Base-by-base conservation (phyloP, 2,329 filamentous ascomycete genomes). In the Aspergillus carbonarius region DNA sequence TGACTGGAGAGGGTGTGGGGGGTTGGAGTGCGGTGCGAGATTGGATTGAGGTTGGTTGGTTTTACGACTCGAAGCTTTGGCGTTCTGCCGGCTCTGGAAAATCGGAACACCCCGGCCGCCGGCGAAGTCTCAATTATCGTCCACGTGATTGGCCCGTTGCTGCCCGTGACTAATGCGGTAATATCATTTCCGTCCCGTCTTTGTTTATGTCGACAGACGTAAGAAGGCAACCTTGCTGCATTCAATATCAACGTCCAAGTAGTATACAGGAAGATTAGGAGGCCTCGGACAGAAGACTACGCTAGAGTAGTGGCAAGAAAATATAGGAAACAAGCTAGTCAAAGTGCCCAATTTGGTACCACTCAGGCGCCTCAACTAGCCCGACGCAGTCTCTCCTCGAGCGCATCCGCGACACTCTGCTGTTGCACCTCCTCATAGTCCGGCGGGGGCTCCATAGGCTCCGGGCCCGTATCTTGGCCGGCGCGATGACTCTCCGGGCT, bases 391-490 rank as follows among this genome's bases (percentile, higher is more conserved):
- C 83, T 81, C 62, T 83, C 81, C 70, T 93, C 90, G 44, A 91
- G 81, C 65, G 90, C 90, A 61, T 89, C 84, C 47, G 88, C 88
- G 64, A 93, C 82, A 60, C 89, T 90, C 66, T 91, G 86, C 71
- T 92, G 87, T 75, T 97, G 93, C 27, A 91, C 90, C 74, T 96
- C 92, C 69, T 97, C 92, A 71, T 98, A 98, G 35, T 87, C 90
- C 51, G 93, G 93, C 49, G 93, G 93, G 5, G 93, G 92, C 71
- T 95, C 93, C 46, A 76, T 87, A 69, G 78, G 77, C 58, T 79
- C 75, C 75, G 79, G 77, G 30, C 65, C 70, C 40, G 62, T 58
- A 20, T 64, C 66, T 39, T 70, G 61, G 18, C 61, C 58, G 40
- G 61, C 62, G 40, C 72, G 70, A 6, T 60, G 64, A n/a, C 47